Evolutionary conservation across 257 asterid genomes (phyloP).

Genomic region (Osmanthus fragrans): DNA sequence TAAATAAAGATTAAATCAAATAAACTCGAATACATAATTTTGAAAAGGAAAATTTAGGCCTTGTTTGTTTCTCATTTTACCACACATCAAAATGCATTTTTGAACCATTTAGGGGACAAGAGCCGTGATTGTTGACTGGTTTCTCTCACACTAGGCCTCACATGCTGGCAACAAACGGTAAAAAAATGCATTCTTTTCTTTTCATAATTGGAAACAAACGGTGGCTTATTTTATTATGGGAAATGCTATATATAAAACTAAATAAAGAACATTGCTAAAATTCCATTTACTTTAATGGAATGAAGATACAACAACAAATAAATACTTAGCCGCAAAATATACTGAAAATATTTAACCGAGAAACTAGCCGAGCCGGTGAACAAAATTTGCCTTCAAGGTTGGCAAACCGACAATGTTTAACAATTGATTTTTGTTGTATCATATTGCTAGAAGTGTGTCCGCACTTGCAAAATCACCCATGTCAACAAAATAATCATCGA

Average conservation of each 20-base stretch:
- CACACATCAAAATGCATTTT: too few species aligned
- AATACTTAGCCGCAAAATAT: constrained; percentile 5
- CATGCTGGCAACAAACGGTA: too few species aligned
- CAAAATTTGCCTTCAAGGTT: constrained; percentile 65
- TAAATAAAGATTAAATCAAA: not conserved
- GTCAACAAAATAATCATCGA: constrained; percentile 57
- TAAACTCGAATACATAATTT: not conserved
- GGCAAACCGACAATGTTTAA: constrained; percentile 48
- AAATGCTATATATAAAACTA: constrained; percentile 7
- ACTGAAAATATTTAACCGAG: not conserved
- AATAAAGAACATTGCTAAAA: constrained; percentile 26
- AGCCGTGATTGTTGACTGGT: too few species aligned
- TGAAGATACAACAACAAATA: constrained; percentile 37
- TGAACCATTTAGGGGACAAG: too few species aligned
- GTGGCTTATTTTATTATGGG: constrained; percentile 32
- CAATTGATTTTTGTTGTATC: not conserved
- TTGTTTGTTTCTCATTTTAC: too few species aligned
- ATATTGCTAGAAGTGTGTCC: constrained; percentile 47
- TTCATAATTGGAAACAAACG: too few species aligned
- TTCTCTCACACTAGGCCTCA: too few species aligned
- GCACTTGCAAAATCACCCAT: constrained; percentile 37
- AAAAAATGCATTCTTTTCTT: too few species aligned
- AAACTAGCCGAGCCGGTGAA: constrained; percentile 39
- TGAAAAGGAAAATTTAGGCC: constrained; percentile 9
- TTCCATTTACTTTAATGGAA: constrained; percentile 32